Percentiles rank a stretch among this genome's conserved stretches.
phyloP scores from a whole-genome alignment of 192 early-diverging fungal genomes.

The Coemansia brasiliensis region DNA sequence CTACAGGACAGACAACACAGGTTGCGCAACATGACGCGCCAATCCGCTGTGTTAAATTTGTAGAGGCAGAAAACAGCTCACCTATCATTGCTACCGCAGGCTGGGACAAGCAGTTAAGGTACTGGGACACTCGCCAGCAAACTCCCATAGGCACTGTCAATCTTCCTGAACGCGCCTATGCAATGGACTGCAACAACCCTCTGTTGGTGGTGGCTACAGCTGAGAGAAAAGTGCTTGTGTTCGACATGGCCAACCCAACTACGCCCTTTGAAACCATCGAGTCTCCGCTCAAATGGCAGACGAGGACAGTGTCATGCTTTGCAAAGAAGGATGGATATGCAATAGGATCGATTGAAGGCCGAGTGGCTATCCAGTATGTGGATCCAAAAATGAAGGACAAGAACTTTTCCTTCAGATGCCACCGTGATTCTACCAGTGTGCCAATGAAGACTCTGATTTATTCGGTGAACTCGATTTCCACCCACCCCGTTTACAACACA shows the following conservation, averaged over 20 bases:
- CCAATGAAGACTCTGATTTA: conserved; percentile 71
- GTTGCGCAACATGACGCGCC: conserved; percentile 90
- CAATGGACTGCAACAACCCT: conserved; percentile 80
- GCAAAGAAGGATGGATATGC: conserved; percentile 77
- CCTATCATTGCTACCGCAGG: conserved; percentile 83
- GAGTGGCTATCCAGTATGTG: conserved; percentile 89
- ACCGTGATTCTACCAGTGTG: conserved; percentile 64
- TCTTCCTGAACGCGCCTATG: conserved; percentile 86
- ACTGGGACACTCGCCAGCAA: conserved; percentile 88
- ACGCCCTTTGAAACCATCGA: conserved; percentile 66
- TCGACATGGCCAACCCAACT: conserved; percentile 78
- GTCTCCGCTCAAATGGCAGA: conserved; percentile 60
- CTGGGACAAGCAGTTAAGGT: conserved; percentile 97
- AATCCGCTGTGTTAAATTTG: conserved; percentile 76
- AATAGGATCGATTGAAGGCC: conserved; percentile 91
- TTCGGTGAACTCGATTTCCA: conserved; percentile 46
- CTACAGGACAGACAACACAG: conserved; percentile 77
- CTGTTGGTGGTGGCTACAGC: conserved; percentile 92
- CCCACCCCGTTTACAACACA: conserved; percentile 69
- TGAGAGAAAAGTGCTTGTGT: conserved; percentile 79
- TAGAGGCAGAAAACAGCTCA: conserved; percentile 62
- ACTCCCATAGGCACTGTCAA: conserved; percentile 69
- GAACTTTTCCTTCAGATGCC: conserved; percentile 91
- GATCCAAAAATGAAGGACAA: conserved; percentile 67
- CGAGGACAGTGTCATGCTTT: conserved; percentile 80